Percentiles rank a stretch among this genome's conserved stretches.
Evolutionary conservation across 1,139 yeast genomes (phyloP).

Genomic region (Candida smagusa): DNA sequence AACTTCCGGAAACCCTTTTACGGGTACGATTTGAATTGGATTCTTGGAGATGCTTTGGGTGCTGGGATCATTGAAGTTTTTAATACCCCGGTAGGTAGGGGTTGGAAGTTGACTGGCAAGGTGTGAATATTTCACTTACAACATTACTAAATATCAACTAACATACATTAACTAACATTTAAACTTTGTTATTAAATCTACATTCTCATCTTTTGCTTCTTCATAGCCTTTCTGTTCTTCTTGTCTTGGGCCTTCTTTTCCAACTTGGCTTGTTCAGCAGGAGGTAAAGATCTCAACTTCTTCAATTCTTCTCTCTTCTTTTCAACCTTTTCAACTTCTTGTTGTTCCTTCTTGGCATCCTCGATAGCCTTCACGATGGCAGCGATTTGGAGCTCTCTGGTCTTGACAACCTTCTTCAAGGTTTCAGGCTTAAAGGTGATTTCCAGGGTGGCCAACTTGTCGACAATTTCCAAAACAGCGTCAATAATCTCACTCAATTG

Average conservation of each 20-base stretch:
- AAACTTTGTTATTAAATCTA: no score
- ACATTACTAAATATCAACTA: neutral
- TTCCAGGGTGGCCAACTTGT: constrained; percentile 45
- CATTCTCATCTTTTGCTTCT: constrained; percentile 36
- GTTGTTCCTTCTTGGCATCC: constrained; percentile 61
- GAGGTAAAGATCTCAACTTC: constrained; percentile 52
- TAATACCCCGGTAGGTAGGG: constrained; percentile 67
- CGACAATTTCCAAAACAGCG: constrained; percentile 54
- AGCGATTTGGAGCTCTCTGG: constrained; percentile 67
- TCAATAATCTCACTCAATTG: constrained; percentile 47
- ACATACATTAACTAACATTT: no score
- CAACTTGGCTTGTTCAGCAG: constrained; percentile 71
- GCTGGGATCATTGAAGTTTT: constrained; percentile 68
- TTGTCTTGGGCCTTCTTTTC: constrained; percentile 60
- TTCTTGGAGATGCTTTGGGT: constrained; percentile 63
- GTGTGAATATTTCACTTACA: no score
- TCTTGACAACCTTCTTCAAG: constrained; percentile 66
- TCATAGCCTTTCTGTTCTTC: constrained; percentile 41
- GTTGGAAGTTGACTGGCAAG: constrained; percentile 61
- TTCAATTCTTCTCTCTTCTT: constrained; percentile 62
- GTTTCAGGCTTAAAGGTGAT: constrained; percentile 62
- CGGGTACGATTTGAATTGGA: constrained; percentile 62
- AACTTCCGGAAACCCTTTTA: constrained; percentile 54
- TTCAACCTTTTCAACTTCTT: constrained; percentile 66
- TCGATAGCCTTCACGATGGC: constrained; percentile 62